Conservation (phyloP, 2,329 filamentous ascomycete genomes). For the Coleophoma cylindrospora region DNA sequence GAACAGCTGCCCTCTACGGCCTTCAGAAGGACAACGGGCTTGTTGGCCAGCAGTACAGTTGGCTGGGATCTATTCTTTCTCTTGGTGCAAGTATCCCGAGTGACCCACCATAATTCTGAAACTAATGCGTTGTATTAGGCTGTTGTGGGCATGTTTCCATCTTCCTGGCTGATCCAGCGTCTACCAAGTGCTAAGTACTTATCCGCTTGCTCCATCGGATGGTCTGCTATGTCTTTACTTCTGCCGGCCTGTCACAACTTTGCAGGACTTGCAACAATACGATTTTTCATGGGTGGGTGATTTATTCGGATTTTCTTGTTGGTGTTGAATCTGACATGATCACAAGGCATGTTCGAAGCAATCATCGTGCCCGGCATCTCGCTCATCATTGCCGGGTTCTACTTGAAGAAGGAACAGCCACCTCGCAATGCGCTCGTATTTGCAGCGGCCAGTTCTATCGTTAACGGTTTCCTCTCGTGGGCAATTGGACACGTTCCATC, state of each 20-base stretch:
- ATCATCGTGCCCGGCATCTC: slow-evolving; percentile 26
- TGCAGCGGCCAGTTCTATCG: slow-evolving; percentile 26
- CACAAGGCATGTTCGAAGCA: neutral
- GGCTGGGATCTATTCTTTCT: slow-evolving; percentile 25
- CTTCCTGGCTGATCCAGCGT: slow-evolving; percentile 23
- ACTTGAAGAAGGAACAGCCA: slow-evolving; percentile 31
- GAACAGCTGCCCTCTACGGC: slow-evolving; percentile 27
- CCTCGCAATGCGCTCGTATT: slow-evolving; percentile 31
- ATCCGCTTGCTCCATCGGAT: slow-evolving; percentile 20
- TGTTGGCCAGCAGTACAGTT: slow-evolving; percentile 24
- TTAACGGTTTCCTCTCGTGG: slow-evolving; percentile 24
- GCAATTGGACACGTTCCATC: slow-evolving; percentile 22
- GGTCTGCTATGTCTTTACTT: slow-evolving; percentile 26
- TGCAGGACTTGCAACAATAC: slow-evolving; percentile 26
- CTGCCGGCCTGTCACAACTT: slow-evolving; percentile 20
- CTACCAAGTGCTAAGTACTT: slow-evolving; percentile 24
- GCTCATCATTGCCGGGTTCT: slow-evolving; percentile 31
- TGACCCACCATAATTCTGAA: too few species aligned
- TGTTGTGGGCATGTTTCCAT: slow-evolving; percentile 19
- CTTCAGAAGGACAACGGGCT: slow-evolving; percentile 25
- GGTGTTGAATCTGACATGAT: slow-evolving; percentile 2
- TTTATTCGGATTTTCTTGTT: slow-evolving; percentile 1
- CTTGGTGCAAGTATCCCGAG: slow-evolving; percentile 16
- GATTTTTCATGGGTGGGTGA: slow-evolving; percentile 28
- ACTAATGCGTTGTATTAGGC: neutral